A percentile compares a stretch with the other conserved stretches of the same genome.
phyloP scores from a whole-genome alignment of 441 rosid species.

The Viola pubescens region DNA sequence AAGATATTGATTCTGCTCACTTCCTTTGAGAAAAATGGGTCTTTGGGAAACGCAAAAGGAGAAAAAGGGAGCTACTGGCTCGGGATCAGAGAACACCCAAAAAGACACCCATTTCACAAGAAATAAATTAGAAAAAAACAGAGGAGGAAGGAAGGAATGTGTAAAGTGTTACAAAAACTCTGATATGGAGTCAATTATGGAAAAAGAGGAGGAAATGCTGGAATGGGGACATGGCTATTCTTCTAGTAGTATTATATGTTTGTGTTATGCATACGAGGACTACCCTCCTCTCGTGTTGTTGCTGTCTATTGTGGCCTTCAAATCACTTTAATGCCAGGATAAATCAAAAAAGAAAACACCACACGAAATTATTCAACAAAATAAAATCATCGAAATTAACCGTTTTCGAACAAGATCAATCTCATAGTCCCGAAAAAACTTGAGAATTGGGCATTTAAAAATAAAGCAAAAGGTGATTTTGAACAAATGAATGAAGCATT shows the following conservation, averaged over 20 bases:
- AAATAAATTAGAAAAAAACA: constrained; percentile 5
- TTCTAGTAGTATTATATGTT: constrained; percentile 21
- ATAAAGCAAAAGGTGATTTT: background rate
- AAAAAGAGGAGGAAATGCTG: constrained; percentile 11
- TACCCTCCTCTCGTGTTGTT: too few relatives aligned
- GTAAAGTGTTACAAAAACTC: background rate
- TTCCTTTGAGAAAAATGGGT: constrained; percentile 7
- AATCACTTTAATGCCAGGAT: constrained; percentile 21
- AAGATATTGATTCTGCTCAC: constrained; percentile 1
- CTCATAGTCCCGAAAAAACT: too few relatives aligned
- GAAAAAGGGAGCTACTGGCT: constrained; percentile 19
- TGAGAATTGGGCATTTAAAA: background rate
- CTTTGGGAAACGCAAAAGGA: constrained; percentile 41
- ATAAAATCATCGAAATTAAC: too few relatives aligned
- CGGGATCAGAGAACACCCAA: constrained; percentile 50
- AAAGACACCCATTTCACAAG: too few relatives aligned
- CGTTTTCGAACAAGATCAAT: too few relatives aligned
- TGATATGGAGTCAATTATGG: constrained; percentile 26
- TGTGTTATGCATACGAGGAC: too few relatives aligned
- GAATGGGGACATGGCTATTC: constrained; percentile 16
- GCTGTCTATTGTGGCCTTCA: too few relatives aligned
- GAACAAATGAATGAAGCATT: background rate
- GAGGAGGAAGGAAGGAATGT: background rate
- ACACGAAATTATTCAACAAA: too few relatives aligned
- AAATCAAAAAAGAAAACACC: constrained; percentile 1